Evolutionary conservation across 306 rosid genomes (phyloP).

Genomic region (Citrullus colocynthis): DNA sequence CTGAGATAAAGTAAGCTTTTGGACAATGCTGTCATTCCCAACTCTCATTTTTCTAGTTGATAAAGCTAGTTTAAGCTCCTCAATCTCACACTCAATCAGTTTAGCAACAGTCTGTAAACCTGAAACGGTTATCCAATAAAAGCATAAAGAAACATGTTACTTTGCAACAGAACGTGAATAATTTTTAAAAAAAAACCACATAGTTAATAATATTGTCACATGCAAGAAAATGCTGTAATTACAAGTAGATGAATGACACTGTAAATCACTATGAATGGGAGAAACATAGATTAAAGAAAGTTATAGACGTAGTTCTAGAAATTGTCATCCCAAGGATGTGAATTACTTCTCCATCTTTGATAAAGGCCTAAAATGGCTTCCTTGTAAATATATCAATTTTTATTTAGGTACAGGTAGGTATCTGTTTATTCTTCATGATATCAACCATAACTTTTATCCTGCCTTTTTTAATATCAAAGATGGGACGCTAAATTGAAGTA

Average conservation of each 20-base stretch:
- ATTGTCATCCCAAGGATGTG: neutral
- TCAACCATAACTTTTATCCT: neutral
- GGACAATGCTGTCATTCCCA: conserved; percentile 79
- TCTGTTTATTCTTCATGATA: neutral
- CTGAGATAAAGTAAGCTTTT: conserved; percentile 76
- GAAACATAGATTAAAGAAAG: neutral
- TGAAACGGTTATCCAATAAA: conserved; percentile 15
- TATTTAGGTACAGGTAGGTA: neutral
- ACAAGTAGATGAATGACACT: neutral
- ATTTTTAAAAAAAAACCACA: neutral
- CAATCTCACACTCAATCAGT: conserved; percentile 67
- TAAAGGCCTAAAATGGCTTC: neutral
- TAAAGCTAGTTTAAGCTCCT: conserved; percentile 67
- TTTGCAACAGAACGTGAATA: neutral
- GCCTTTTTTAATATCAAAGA: neutral
- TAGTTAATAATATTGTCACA: neutral
- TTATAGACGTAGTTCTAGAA: neutral
- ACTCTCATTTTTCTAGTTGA: conserved; percentile 89
- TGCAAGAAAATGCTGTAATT: neutral
- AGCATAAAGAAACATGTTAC: neutral
- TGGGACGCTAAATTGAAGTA: neutral
- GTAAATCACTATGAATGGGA: neutral
- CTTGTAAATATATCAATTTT: neutral
- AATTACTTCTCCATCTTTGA: neutral
- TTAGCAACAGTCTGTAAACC: conserved; percentile 56